A percentile compares a stretch with the other conserved stretches of the same genome.
Evolutionary conservation across 768 basidiomycete genomes (phyloP).

Genomic region (Tricholoma sp.): DNA sequence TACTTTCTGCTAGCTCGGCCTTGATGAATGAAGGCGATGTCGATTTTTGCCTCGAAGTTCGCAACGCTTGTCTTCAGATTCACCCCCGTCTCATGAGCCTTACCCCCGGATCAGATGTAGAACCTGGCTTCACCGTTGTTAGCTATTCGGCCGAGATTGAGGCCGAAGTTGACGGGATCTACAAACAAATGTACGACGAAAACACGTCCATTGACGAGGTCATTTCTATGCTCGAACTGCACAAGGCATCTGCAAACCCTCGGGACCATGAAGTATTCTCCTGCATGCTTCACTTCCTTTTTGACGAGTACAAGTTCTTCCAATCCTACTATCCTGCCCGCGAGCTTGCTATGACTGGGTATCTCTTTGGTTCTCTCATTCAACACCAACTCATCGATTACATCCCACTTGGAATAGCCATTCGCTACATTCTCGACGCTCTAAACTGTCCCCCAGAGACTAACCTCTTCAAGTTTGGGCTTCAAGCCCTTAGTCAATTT

Average conservation of each 20-base stretch:
- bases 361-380: conserved; percentile 94
- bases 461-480: conserved; percentile 92
- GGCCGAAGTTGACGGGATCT: conserved; percentile 89
- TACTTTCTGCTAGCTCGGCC: conserved; percentile 44
- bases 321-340: conserved; percentile 92
- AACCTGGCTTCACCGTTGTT: conserved; percentile 89
- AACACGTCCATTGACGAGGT: conserved; percentile 93
- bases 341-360: conserved; percentile 93
- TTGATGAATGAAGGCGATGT: conserved; percentile 76
- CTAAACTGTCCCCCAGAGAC: conserved; percentile 86
- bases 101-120: conserved; percentile 76
- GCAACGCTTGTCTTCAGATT: conserved; percentile 89
- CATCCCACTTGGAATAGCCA: conserved; percentile 92
- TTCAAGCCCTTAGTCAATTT: conserved; percentile 85
- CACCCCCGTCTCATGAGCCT: conserved; percentile 96
- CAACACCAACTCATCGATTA: conserved; percentile 90
- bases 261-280: conserved; percentile 96
- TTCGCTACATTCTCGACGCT: conserved; percentile 94
- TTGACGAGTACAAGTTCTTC: conserved; percentile 99
- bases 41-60: conserved; percentile 84
- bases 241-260: conserved; percentile 75
- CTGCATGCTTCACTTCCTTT: conserved; percentile 99
- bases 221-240: conserved; percentile 78
- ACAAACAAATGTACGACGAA: conserved; percentile 98
- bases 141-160: conserved; percentile 87